Conservation (phyloP, 2,329 filamentous ascomycete species). For the Fusarium algeriense region DNA sequence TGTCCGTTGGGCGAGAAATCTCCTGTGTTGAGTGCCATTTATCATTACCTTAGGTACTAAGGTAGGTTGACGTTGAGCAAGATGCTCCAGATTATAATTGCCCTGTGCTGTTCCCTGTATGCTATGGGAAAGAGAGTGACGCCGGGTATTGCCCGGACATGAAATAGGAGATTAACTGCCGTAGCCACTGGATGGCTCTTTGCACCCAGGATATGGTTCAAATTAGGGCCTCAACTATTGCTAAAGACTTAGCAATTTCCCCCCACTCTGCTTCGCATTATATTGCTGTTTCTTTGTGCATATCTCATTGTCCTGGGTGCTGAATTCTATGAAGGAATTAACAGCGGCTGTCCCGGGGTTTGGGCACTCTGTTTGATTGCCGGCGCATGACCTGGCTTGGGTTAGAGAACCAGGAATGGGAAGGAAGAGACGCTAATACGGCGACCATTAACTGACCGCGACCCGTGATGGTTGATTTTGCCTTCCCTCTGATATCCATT, state of each 20-base stretch:
- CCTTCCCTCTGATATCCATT: not conserved
- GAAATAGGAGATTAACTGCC: conserved; percentile 20
- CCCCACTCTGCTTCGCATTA: not conserved
- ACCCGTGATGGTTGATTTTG: not conserved
- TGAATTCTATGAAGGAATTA: conserved; percentile 17
- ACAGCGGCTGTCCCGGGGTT: conserved; percentile 21
- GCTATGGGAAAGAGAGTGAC: not conserved
- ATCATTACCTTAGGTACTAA: not conserved
- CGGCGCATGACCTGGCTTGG: conserved; percentile 19
- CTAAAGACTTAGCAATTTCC: not conserved
- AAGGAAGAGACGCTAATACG: conserved; percentile 23
- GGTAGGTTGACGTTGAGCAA: conserved; percentile 3
- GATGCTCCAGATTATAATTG: not conserved
- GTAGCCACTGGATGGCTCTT: not conserved
- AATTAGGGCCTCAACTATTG: too few relatives aligned
- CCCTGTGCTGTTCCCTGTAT: conserved; percentile 11
- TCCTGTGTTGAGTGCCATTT: conserved; percentile 14
- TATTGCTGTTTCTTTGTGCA: not conserved
- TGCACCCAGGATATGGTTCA: too few relatives aligned
- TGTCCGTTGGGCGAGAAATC: conserved; percentile 1
- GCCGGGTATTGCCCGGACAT: conserved; percentile 39
- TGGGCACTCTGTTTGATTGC: conserved; percentile 26
- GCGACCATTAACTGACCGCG: not conserved
- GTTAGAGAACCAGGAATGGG: conserved; percentile 18
- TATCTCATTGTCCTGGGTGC: not conserved